Evolutionary conservation across 75 land plant species (phyloP).

Genomic region (Gnetum montanum): DNA sequence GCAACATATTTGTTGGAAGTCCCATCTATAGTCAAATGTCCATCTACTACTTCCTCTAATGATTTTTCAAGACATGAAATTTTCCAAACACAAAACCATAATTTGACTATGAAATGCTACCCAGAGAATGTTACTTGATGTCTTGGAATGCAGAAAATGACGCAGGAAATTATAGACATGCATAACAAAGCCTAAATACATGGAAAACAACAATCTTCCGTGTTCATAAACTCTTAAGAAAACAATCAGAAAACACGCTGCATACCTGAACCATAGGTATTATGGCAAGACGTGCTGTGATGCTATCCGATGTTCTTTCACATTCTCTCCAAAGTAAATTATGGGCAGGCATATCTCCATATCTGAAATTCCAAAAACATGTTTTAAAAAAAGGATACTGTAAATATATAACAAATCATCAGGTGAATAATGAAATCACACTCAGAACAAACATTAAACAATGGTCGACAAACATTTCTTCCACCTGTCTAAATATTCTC

Average conservation of each 20-base stretch:
- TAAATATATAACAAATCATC: not conserved
- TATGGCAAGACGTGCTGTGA: constrained; percentile 76
- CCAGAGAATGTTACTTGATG: too few species aligned
- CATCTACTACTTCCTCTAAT: too few species aligned
- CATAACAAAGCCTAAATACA: not conserved
- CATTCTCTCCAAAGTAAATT: constrained; percentile 82
- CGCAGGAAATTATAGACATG: not conserved
- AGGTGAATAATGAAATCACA: not conserved
- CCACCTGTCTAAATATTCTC: too few species aligned
- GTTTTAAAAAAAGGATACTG: not conserved
- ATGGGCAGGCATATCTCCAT: constrained; percentile 97
- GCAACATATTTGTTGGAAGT: too few species aligned
- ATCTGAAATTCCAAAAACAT: constrained; percentile 34
- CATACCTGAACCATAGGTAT: constrained; percentile 93
- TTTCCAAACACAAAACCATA: too few species aligned
- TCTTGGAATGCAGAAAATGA: too few species aligned
- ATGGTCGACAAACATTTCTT: too few species aligned
- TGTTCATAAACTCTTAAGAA: not conserved
- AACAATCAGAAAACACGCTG: not conserved
- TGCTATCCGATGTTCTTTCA: constrained; percentile 65
- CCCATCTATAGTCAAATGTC: too few species aligned
- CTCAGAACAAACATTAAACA: too few species aligned
- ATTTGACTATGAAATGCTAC: too few species aligned
- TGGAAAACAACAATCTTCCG: not conserved
- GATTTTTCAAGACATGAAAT: too few species aligned